Conservation (phyloP, 306 rosid genomes). For the Quercus ilex region DNA sequence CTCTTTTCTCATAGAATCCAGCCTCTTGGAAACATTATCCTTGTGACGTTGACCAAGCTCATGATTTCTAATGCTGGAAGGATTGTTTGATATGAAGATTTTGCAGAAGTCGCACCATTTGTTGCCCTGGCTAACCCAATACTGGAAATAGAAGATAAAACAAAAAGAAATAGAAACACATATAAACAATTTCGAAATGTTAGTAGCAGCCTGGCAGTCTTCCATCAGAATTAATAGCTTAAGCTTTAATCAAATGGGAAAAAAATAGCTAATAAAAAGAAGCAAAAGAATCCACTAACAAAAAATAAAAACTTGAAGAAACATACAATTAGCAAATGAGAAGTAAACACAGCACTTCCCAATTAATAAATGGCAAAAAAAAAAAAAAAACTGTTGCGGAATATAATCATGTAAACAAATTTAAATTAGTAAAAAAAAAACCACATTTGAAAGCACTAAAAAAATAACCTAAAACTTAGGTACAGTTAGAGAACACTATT, state of each 20-base stretch:
- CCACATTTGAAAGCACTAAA: neutral
- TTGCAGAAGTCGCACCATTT: constrained; percentile 98
- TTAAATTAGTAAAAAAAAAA: neutral
- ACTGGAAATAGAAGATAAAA: constrained; percentile 41
- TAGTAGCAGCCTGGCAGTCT: neutral
- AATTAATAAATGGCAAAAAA: neutral
- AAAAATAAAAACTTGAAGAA: neutral
- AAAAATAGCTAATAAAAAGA: neutral
- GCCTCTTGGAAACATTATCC: constrained; percentile 79
- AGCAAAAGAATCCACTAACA: neutral
- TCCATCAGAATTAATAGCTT: neutral
- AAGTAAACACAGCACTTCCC: neutral
- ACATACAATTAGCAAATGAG: neutral
- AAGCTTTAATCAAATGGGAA: neutral
- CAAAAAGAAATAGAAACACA: neutral
- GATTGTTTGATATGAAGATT: constrained; percentile 83
- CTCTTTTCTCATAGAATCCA: constrained; percentile 86
- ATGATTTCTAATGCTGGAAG: constrained; percentile 81
- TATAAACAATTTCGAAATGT: neutral
- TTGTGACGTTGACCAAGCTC: constrained; percentile 93
- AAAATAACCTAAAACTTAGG: neutral
- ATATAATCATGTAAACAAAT: neutral
- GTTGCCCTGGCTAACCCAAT: constrained; percentile 99
- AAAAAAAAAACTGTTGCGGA: neutral
- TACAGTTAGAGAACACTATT: too few species aligned